phyloP scores from a whole-genome alignment of 2,329 filamentous ascomycete genomes.

The Cyphellophora attinorum region DNA sequence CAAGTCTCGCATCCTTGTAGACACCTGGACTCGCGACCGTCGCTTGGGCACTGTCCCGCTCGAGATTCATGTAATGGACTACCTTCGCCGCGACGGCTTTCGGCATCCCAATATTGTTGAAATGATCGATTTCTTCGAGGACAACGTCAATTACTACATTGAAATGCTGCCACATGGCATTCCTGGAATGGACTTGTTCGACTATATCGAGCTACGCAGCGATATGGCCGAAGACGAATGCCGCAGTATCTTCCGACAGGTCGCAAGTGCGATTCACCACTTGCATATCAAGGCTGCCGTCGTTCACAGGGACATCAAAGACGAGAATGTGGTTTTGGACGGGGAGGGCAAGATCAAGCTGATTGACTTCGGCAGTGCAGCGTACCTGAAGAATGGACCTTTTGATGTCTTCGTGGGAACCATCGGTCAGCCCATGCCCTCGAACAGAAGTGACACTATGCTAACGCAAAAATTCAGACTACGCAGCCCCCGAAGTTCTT shows the following conservation, averaged over 20 bases:
- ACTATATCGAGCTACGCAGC: constrained; percentile 91
- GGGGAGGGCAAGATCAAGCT: constrained; percentile 93
- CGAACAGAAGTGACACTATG: constrained; percentile 6
- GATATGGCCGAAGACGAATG: constrained; percentile 96
- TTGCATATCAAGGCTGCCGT: constrained; percentile 83
- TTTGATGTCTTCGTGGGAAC: constrained; percentile 99
- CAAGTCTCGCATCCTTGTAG: constrained; percentile 89
- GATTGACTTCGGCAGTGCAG: constrained; percentile 95
- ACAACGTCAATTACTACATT: constrained; percentile 81
- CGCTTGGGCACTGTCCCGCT: constrained; percentile 87
- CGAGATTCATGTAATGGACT: constrained; percentile 95
- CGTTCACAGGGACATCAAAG: constrained; percentile 96
- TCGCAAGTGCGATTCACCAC: constrained; percentile 81
- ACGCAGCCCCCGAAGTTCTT: constrained; percentile 94
- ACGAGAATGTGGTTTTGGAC: constrained; percentile 94
- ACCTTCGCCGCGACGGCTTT: constrained; percentile 64
- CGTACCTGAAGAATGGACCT: constrained; percentile 95
- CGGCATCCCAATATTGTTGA: constrained; percentile 58
- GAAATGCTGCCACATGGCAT: constrained; percentile 94
- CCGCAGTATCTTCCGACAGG: constrained; percentile 89
- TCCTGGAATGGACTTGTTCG: constrained; percentile 96
- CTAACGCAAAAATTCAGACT: constrained; percentile 51
- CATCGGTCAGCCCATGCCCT: constrained; percentile 58
- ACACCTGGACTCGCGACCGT: constrained; percentile 95
- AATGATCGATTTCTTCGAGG: constrained; percentile 60